Conservation (phyloP, 164 flowering plant genomes). For the Protea cynaroides region DNA sequence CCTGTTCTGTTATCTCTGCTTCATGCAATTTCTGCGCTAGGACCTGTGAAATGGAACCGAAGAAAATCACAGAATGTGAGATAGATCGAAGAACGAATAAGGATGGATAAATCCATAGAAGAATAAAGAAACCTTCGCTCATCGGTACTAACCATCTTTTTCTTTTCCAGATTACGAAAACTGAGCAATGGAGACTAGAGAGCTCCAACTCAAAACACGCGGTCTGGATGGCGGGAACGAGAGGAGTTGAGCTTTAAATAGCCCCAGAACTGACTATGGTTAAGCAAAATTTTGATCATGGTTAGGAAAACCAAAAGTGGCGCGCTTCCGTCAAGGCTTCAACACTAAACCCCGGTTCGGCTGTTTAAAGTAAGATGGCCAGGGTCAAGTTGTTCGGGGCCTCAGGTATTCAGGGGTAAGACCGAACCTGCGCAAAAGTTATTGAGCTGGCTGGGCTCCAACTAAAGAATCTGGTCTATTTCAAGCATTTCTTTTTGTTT, state of each 20-base stretch:
- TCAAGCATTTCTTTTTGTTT: too few species aligned
- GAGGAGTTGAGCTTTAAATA: slow-evolving; percentile 4
- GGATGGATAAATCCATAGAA: not conserved
- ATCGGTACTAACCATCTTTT: slow-evolving; percentile 14
- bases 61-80: not conserved
- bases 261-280: too few species aligned
- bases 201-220: not conserved
- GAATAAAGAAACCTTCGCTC: not conserved
- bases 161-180: too few species aligned
- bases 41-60: slow-evolving; percentile 31
- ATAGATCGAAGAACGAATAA: not conserved
- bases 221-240: slow-evolving; percentile 10
- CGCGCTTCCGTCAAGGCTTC: too few species aligned
- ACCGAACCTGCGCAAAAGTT: too few species aligned
- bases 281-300: too few species aligned
- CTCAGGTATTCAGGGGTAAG: too few species aligned
- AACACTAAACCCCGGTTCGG: too few species aligned
- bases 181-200: too few species aligned
- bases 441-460: too few species aligned
- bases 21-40: slow-evolving; percentile 80
- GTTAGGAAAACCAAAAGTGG: too few species aligned
- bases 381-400: slow-evolving; percentile 25
- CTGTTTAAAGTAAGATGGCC: slow-evolving; percentile 7
- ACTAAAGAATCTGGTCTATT: too few species aligned
- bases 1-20: slow-evolving; percentile 87